A percentile compares a stretch with the other conserved stretches of the same genome.
Evolutionary conservation across 352 stramenopile species (phyloP).

Genomic region (Labyrinthula sp.): DNA sequence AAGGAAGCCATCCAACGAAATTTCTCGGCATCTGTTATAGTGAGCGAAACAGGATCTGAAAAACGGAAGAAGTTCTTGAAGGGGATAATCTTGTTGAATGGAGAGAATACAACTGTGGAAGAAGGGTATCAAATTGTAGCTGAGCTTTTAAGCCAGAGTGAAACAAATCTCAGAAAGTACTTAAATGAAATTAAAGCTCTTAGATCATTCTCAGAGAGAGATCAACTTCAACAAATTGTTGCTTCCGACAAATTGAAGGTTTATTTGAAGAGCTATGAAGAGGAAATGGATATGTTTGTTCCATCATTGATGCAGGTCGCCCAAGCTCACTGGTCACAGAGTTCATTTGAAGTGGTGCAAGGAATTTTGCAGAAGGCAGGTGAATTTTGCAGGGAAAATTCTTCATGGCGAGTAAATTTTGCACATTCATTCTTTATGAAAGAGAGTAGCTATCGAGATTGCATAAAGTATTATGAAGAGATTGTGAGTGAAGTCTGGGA

Average conservation of each 20-base stretch:
- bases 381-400: slow-evolving; percentile 80
- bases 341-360: slow-evolving; percentile 84
- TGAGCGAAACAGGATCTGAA: slow-evolving; percentile 18
- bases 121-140: too few relatives aligned
- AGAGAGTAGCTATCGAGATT: slow-evolving; percentile 44
- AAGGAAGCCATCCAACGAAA: too few relatives aligned
- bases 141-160: too few relatives aligned
- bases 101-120: too few relatives aligned
- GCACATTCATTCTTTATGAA: slow-evolving; percentile 84
- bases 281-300: slow-evolving; percentile 75
- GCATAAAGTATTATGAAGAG: slow-evolving; percentile 70
- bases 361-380: slow-evolving; percentile 74
- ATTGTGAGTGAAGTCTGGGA: slow-evolving; percentile 85
- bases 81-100: not conserved
- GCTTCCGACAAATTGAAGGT: too few relatives aligned
- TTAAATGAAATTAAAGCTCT: too few relatives aligned
- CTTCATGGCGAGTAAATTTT: slow-evolving; percentile 83
- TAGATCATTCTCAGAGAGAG: too few relatives aligned
- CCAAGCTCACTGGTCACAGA: slow-evolving; percentile 81
- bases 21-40: too few relatives aligned
- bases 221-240: too few relatives aligned
- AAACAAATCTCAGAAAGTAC: too few relatives aligned
- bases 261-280: too few relatives aligned
- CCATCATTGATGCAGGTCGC: slow-evolving; percentile 84
- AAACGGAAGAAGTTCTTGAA: not conserved